Evolutionary conservation across 495 filamentous ascomycete genomes (phyloP), one percentile per base, ranked within the genome.

Genomic region (Penicillium coffeae): DNA sequence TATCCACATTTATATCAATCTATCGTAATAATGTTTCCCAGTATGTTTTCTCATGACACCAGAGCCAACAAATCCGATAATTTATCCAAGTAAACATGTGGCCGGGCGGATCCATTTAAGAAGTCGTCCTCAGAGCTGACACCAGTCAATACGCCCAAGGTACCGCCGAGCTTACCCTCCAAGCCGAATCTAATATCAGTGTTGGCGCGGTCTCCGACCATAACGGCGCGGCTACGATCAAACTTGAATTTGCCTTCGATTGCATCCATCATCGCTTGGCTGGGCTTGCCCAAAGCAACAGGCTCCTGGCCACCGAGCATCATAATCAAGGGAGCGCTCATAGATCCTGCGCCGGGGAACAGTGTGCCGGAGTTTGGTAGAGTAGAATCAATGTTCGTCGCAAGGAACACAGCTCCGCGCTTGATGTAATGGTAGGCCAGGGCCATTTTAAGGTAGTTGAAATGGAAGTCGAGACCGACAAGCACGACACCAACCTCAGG

Each of bases 221-320:
- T 99, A 64, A 94, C 97, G 1, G 94, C 83, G 42, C 81, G 82
- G 38, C 73, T 82, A 33, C 90, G 81, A 62, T 97, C 88, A 43
- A 98, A 86, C 45, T 80, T 73, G 62, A 96, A 95, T 68, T 92
- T 95, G 25, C 92, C 92, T 74, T 97, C 92, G 59, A 98, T 86
- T 6, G 94, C 88, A 70, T 96, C 91, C 93, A 98, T 95, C 93
- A 98, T 97, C 9, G 90, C 91, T 73, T 95, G 88, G 54, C 88
- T 95, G 3, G 93, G 94, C 69, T 99, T 99, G 8, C 93, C 93
- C 37, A 96, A 67, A 5, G 88, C 81, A 27, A 88, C 60, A 1
- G 92, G 90, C 57, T 85, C 72, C 68, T 79, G 59, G 9, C 45
- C 45, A 58, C 25, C 25, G 45, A 80, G 72, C 83, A 92, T 91